These are phyloP conservation scores for Naematelia encephala DNA, from an alignment of 768 basidiomycete species.

Conservation along the genomic window DNA sequence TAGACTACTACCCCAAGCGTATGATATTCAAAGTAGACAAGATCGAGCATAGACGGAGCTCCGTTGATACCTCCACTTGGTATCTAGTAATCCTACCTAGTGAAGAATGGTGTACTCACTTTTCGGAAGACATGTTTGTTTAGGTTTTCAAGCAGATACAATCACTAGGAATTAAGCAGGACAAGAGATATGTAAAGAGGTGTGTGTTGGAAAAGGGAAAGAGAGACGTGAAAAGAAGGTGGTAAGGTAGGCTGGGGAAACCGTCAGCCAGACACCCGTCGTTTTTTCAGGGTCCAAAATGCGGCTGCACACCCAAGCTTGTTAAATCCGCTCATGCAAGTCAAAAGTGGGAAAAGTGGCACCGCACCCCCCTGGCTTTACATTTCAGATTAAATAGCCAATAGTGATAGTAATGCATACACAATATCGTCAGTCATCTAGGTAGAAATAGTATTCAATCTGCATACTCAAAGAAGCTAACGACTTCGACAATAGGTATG, in stretches of 20 bases:
- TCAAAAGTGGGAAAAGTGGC: not conserved
- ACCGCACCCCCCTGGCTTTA: not conserved
- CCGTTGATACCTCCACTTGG: not conserved
- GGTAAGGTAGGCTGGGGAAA: constrained; percentile 6
- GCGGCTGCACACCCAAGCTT: not conserved
- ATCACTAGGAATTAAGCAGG: too few relatives aligned
- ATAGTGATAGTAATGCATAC: too few relatives aligned
- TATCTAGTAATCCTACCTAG: not conserved
- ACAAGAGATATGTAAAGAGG: too few relatives aligned
- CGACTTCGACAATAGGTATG: not conserved
- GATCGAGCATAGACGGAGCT: too few relatives aligned
- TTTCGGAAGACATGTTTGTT: constrained; percentile 40
- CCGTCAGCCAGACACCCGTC: not conserved
- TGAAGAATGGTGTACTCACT: constrained; percentile 23
- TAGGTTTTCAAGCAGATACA: too few relatives aligned
- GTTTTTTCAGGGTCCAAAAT: not conserved
- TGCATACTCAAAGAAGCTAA: too few relatives aligned
- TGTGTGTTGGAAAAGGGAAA: constrained; percentile 1
- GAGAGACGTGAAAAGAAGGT: constrained; percentile 14
- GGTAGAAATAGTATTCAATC: too few relatives aligned
- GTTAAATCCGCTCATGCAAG: constrained; percentile 4
- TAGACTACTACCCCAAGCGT: too few relatives aligned
- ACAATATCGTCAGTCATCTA: too few relatives aligned
- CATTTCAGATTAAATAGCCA: too few relatives aligned
- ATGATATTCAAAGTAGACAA: too few relatives aligned